These are phyloP conservation scores for Stygiomarasmius scandens DNA, from an alignment of 1,284 basidiomycete species.

Conservation along the genomic window DNA sequence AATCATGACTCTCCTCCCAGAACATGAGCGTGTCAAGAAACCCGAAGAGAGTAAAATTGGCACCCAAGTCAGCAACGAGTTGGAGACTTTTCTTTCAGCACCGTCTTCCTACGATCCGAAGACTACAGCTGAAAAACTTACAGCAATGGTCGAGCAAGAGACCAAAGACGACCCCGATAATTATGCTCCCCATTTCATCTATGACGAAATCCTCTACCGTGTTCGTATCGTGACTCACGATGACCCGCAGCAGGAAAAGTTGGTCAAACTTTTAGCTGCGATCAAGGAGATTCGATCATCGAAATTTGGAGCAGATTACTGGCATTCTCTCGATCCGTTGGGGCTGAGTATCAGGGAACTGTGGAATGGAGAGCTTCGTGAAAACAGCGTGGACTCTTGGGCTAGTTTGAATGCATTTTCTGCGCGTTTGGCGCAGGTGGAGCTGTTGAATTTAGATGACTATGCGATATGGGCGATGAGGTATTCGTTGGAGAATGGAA, in stretches of 20 bases:
- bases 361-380: slow-evolving; percentile 5
- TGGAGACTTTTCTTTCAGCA: background rate
- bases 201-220: background rate
- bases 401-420: too few relatives aligned
- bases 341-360: slow-evolving; percentile 10
- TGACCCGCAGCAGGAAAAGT: slow-evolving; percentile 4
- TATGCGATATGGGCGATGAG: too few relatives aligned
- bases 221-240: background rate
- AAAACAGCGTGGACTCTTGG: too few relatives aligned
- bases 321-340: slow-evolving; percentile 10
- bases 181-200: background rate
- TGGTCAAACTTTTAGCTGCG: slow-evolving; percentile 9
- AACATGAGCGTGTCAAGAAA: too few relatives aligned
- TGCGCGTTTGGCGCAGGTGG: too few relatives aligned
- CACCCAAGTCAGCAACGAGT: too few relatives aligned
- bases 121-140: background rate
- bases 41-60: too few relatives aligned
- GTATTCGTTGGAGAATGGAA: too few relatives aligned
- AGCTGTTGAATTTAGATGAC: too few relatives aligned
- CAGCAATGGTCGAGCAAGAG: background rate
- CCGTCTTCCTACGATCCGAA: background rate
- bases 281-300: slow-evolving; percentile 6
- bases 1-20: too few relatives aligned
- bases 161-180: background rate
- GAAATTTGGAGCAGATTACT: too few relatives aligned